Base-by-base conservation (phyloP, 2,329 filamentous ascomycete genomes). In the Nigrospora osmanthi region DNA sequence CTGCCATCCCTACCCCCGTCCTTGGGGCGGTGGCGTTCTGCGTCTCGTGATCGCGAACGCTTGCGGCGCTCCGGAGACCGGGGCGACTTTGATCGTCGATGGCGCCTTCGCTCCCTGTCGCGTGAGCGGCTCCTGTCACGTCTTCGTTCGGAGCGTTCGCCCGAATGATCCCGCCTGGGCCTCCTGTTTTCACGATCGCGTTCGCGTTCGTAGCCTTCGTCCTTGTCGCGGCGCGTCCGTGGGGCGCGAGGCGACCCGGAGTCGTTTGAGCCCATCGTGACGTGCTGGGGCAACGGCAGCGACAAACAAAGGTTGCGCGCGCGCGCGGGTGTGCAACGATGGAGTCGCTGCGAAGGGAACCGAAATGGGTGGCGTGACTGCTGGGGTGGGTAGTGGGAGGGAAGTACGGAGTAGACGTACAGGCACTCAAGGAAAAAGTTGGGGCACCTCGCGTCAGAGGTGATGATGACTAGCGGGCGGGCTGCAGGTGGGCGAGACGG, bases 1-100 rank as follows among this genome's bases (percentile, higher is more conserved):
- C 63, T 55, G 38, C 53, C 35, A 44, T 68, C 60, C 47, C 49
- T 63, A 65, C 38, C 58, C 55, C 47, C 54, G 17, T 58, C 55
- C 49, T 51, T 51, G 19, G 50, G 47, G 34, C 56, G 52, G 15
- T 60, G 57, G n/a, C 52, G 41, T 19, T 60, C 58, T 33, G 53
- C 46, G 23, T 58, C 57, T 35, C 47, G 53, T 19, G 57, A 57
- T 40, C 50, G 52, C 17, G 47, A 44, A 11, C 32, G n/a, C 19
- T 43, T 52, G 16, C 51, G 48, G 34, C 43, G 40, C 39, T 58
- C 51, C 10, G 41, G 35, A 3, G 40, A 36, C 36, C 38, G 36
- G n/a, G 59, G 59, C 16, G 59, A 62, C 42, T 49, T 52, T 16
- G 59, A 60, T 30, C 58, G 54, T 35, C 54, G 47, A 34, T 47